These are phyloP conservation scores for Microbotryum intermedium DNA, from an alignment of 1,284 basidiomycete species.

Conservation along the genomic window DNA sequence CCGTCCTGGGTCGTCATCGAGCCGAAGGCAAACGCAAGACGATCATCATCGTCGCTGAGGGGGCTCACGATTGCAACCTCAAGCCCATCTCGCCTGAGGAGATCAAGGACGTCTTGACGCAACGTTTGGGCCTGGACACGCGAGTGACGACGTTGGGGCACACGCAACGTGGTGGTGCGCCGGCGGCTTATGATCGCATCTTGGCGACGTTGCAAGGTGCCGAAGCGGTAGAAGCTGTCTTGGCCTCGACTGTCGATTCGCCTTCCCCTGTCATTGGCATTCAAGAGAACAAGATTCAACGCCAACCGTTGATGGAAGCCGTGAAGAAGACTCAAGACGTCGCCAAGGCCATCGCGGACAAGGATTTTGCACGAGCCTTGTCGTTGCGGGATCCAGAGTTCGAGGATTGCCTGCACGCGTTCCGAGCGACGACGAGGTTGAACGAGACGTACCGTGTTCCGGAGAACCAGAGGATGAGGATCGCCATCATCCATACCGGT, in stretches of 20 bases:
- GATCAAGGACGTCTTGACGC: conserved; percentile 78
- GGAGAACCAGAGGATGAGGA: conserved; percentile 59
- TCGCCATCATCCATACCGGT: conserved; percentile 90
- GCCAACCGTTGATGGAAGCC: conserved; percentile 84
- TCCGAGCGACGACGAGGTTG: conserved; percentile 61
- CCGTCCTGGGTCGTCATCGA: conserved; percentile 74
- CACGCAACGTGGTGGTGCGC: conserved; percentile 87
- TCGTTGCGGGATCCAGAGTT: conserved; percentile 87
- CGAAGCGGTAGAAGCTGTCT: conserved; percentile 81
- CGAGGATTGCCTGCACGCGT: conserved; percentile 73
- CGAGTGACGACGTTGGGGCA: conserved; percentile 97
- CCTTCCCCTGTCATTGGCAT: conserved; percentile 98
- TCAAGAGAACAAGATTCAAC: conserved; percentile 87
- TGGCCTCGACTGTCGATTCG: conserved; percentile 79
- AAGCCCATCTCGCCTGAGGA: conserved; percentile 84
- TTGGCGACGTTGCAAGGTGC: conserved; percentile 92
- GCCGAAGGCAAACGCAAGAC: conserved; percentile 90
- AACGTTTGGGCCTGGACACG: conserved; percentile 84
- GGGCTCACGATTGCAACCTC: conserved; percentile 77
- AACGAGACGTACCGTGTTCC: conserved; percentile 56
- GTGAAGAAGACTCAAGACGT: conserved; percentile 85
- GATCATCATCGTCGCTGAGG: conserved; percentile 96
- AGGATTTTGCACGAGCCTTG: conserved; percentile 82
- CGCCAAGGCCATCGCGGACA: conserved; percentile 67
- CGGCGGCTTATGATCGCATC: conserved; percentile 87